Conservation (phyloP, 2,329 filamentous ascomycete genomes). For the Thermoascus crustaceus region DNA sequence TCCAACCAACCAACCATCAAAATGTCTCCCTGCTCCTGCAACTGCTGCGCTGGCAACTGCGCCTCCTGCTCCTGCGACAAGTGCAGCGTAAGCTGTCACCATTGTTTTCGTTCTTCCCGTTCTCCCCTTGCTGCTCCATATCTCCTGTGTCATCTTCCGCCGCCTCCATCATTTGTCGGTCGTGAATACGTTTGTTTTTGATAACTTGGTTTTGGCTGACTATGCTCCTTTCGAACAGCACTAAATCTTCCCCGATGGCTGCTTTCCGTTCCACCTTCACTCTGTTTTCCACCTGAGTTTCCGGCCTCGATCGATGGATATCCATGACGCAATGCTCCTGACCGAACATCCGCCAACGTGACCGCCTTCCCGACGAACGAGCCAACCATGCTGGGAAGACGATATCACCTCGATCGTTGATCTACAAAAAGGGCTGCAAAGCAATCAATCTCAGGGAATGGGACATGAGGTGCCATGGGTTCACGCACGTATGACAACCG, state of each 20-base stretch:
- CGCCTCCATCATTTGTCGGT: too few species aligned
- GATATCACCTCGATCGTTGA: too few species aligned
- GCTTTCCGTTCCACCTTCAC: background rate
- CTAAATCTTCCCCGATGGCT: background rate
- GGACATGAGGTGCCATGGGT: too few species aligned
- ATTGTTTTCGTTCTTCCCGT: background rate
- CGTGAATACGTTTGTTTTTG: too few species aligned
- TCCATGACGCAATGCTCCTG: background rate
- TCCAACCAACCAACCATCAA: conserved; percentile 13
- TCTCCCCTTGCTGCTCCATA: background rate
- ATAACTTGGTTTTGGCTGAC: too few species aligned
- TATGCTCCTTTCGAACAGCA: too few species aligned
- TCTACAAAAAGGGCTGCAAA: too few species aligned
- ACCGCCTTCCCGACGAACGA: too few species aligned
- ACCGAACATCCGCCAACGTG: background rate
- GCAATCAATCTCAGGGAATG: too few species aligned
- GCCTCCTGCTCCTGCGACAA: conserved; percentile 28
- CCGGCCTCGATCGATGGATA: background rate
- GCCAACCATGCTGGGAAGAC: too few species aligned
- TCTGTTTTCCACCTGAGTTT: background rate
- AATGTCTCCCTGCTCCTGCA: conserved; percentile 34
- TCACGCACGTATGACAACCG: too few species aligned
- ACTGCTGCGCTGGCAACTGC: conserved; percentile 33
- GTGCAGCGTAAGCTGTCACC: conserved; percentile 28
- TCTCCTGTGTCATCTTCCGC: background rate